phyloP scores from a whole-genome alignment of 345 rosid genomes.

The Gossypium bickii region DNA sequence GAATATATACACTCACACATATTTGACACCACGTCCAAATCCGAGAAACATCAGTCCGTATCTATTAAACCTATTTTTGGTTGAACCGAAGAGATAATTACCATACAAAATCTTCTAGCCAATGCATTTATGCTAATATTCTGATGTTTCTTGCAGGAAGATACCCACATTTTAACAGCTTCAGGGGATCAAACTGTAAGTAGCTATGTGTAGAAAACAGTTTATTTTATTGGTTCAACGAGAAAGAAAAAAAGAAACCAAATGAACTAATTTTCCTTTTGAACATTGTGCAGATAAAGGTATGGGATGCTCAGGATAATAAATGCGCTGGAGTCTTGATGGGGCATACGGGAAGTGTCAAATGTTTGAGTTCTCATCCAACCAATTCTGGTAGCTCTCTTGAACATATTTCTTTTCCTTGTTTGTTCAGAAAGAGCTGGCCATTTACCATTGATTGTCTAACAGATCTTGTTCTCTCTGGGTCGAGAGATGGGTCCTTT shows the following conservation, averaged over 20 bases:
- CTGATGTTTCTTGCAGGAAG: conserved; percentile 46
- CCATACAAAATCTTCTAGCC: neutral
- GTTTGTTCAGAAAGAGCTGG: neutral
- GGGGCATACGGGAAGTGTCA: conserved; percentile 83
- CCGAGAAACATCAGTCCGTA: neutral
- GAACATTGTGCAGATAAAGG: conserved; percentile 50
- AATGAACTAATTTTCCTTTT: neutral
- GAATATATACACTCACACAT: neutral
- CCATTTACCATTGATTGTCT: conserved; percentile 6
- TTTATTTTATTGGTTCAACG: neutral
- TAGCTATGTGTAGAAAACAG: neutral
- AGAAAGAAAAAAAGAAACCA: neutral
- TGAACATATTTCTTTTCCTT: neutral
- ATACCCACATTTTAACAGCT: conserved; percentile 66
- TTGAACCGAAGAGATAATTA: neutral
- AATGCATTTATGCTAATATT: neutral
- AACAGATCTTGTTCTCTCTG: conserved; percentile 78
- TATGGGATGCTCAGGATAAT: conserved; percentile 71
- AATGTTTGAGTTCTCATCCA: conserved; percentile 78
- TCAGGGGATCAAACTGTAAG: conserved; percentile 99
- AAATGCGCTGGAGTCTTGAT: conserved; percentile 53
- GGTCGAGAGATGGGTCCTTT: conserved; percentile 94
- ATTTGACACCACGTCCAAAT: neutral
- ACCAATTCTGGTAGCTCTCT: conserved; percentile 54
- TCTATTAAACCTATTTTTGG: neutral